Evolutionary conservation across 2,329 filamentous ascomycete genomes (phyloP).

Genomic region (Nemania sp.): DNA sequence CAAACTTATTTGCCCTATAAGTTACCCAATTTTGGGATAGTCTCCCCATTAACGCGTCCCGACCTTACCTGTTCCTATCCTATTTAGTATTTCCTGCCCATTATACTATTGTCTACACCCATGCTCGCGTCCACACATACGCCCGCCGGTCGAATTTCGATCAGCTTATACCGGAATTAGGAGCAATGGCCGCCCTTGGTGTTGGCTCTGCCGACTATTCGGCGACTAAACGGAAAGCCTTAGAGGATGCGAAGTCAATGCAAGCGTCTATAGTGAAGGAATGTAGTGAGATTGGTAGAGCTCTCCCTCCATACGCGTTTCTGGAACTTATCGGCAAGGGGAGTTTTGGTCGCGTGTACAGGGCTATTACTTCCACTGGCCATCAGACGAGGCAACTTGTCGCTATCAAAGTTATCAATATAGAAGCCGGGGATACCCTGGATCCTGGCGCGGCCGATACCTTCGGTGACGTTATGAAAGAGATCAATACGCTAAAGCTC

Average conservation of each 20-base stretch:
- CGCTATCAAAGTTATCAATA: slow-evolving; percentile 1
- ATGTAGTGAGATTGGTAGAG: slow-evolving; percentile 4
- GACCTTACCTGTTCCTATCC: neutral
- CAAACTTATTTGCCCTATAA: no score
- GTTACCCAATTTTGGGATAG: no score
- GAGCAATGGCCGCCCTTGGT: neutral
- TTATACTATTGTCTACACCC: no score
- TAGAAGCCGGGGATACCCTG: neutral
- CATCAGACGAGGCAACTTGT: neutral
- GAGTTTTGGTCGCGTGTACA: neutral
- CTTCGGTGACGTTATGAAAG: neutral
- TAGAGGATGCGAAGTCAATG: slow-evolving; percentile 4
- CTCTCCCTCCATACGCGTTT: slow-evolving; percentile 5
- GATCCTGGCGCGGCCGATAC: neutral
- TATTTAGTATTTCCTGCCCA: no score
- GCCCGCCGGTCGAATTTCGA: neutral
- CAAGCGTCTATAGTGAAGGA: slow-evolving; percentile 5
- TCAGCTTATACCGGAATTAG: neutral
- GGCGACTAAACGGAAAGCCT: slow-evolving; percentile 5
- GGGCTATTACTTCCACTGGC: neutral
- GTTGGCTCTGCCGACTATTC: neutral
- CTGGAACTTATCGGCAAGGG: slow-evolving; percentile 7
- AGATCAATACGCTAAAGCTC: slow-evolving; percentile 2
- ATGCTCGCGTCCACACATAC: no score
- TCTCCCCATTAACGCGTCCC: neutral